Evolutionary conservation across 768 basidiomycete genomes (phyloP).

Genomic region (Tremella yokohamensis): DNA sequence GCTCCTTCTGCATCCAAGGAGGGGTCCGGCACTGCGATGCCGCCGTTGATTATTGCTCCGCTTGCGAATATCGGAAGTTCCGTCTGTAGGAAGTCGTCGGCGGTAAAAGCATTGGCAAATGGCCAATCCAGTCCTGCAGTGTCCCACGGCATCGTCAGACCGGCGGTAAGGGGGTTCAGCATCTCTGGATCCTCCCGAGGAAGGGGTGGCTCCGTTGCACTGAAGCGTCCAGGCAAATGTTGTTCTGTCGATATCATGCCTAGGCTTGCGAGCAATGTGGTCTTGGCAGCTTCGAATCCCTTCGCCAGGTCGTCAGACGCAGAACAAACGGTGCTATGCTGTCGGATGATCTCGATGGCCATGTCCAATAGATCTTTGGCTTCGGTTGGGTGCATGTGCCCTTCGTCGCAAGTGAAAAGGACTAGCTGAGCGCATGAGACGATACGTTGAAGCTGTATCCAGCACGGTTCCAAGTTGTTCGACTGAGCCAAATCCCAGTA

Average conservation of each 20-base stretch:
- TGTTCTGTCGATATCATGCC: not conserved
- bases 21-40: not conserved
- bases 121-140: not conserved
- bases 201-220: not conserved
- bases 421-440: not conserved
- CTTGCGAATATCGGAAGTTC: too few relatives aligned
- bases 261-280: constrained; percentile 54
- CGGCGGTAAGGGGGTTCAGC: not conserved
- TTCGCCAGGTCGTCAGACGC: too few relatives aligned
- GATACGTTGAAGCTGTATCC: constrained; percentile 3
- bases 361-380: constrained; percentile 1
- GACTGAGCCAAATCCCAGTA: not conserved
- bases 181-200: not conserved
- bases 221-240: not conserved
- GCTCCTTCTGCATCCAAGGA: not conserved
- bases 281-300: constrained; percentile 24
- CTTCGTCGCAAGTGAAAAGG: not conserved
- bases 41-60: not conserved
- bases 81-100: too few relatives aligned
- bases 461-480: not conserved
- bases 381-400: constrained; percentile 5
- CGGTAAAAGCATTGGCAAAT: too few relatives aligned
- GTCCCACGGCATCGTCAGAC: not conserved
- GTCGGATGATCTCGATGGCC: not conserved
- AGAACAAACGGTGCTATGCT: not conserved